A percentile compares a stretch with the other conserved stretches of the same genome.
Conservation (phyloP, 208 protist species). For the Acanthamoeba castellanii region DNA sequence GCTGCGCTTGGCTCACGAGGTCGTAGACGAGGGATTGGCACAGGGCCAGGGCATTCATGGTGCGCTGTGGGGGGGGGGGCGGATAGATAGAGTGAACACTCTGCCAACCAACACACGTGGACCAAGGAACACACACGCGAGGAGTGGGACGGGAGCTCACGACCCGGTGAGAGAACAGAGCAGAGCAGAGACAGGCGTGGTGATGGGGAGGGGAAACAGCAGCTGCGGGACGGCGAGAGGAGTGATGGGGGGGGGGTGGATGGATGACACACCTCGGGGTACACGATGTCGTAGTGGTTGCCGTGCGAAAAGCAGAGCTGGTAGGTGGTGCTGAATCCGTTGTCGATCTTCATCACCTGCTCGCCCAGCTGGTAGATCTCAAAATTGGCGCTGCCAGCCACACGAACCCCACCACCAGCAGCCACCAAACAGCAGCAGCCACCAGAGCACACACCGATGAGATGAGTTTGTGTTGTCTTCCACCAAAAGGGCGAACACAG, state of each 20-base stretch:
- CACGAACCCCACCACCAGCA: no score
- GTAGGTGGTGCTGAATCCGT: not conserved
- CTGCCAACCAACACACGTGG: not conserved
- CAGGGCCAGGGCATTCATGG: not conserved
- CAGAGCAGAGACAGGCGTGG: not conserved
- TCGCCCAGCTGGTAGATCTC: not conserved
- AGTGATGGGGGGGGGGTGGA: not conserved
- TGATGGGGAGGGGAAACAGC: no score
- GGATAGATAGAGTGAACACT: not conserved
- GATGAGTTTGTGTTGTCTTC: no score
- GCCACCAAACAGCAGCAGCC: no score
- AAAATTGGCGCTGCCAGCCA: not conserved
- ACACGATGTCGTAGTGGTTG: slow-evolving; percentile 63
- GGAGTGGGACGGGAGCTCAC: no score
- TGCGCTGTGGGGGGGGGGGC: not conserved
- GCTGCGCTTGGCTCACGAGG: not conserved
- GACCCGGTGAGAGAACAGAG: no score
- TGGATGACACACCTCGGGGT: not conserved
- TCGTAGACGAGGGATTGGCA: slow-evolving; percentile 39
- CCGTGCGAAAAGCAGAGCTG: slow-evolving; percentile 35
- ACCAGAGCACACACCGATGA: not conserved
- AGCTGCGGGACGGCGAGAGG: no score
- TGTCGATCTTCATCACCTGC: slow-evolving; percentile 30
- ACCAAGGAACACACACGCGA: no score
- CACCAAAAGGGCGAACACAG: no score